These are phyloP conservation scores for Pisolithus tinctorius DNA, from an alignment of 768 basidiomycete species.

Conservation along the genomic window DNA sequence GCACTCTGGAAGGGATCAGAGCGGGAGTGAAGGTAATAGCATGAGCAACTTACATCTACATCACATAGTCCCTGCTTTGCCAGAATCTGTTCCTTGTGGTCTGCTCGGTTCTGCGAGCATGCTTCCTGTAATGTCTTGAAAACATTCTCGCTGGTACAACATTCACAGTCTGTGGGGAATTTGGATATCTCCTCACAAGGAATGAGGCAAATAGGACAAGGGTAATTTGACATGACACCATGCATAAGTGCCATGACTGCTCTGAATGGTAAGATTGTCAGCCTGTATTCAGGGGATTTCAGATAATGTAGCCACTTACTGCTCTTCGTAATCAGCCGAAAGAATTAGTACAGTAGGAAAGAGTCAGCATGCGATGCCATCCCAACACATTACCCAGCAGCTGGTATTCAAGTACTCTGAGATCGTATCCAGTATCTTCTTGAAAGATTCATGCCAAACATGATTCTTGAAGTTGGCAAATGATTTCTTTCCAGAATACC, in stretches of 20 bases:
- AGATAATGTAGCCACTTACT: slow-evolving; percentile 9
- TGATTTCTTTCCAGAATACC: background rate
- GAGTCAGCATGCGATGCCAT: too few species aligned
- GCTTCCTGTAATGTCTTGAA: too few species aligned
- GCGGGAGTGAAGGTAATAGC: background rate
- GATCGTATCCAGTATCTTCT: background rate
- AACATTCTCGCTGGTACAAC: too few species aligned
- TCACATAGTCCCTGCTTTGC: background rate
- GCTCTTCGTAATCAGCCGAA: too few species aligned
- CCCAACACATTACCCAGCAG: slow-evolving; percentile 15
- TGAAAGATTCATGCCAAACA: slow-evolving; percentile 4
- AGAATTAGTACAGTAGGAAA: too few species aligned
- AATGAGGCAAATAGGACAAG: background rate
- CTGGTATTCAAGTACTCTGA: background rate
- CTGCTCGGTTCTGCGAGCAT: too few species aligned
- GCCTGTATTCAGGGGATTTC: slow-evolving; percentile 15
- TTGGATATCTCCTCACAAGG: background rate
- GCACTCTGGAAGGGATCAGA: background rate
- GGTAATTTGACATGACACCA: slow-evolving; percentile 27
- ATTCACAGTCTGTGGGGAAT: background rate
- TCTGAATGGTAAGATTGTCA: slow-evolving; percentile 1
- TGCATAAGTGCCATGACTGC: slow-evolving; percentile 7
- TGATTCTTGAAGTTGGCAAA: slow-evolving; percentile 7
- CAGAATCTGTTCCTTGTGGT: too few species aligned
- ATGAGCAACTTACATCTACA: background rate